These are phyloP conservation scores for Gymnopilus junonius DNA, from an alignment of 768 basidiomycete species.

Conservation along the genomic window DNA sequence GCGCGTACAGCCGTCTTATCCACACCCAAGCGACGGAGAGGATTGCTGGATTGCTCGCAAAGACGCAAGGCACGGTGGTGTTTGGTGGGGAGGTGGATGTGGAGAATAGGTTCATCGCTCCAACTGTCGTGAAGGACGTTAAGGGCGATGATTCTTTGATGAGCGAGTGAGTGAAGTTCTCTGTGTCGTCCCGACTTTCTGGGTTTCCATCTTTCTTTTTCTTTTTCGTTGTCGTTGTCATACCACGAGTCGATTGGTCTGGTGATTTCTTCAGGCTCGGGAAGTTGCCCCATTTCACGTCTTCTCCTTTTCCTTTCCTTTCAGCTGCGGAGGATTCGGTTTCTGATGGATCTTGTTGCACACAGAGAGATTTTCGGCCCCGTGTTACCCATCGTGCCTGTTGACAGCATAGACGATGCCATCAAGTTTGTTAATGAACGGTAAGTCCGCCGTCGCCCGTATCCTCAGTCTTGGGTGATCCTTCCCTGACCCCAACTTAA, in stretches of 20 bases:
- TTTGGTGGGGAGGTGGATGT: slow-evolving; percentile 67
- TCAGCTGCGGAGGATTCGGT: too few species aligned
- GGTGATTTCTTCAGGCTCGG: too few species aligned
- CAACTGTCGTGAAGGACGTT: slow-evolving; percentile 73
- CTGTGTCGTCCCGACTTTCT: not conserved
- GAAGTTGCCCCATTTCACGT: too few species aligned
- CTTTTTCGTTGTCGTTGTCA: not conserved
- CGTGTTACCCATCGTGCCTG: slow-evolving; percentile 72
- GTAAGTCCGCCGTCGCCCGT: slow-evolving; percentile 34
- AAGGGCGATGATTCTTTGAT: slow-evolving; percentile 69
- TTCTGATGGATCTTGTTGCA: too few species aligned
- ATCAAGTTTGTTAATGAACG: slow-evolving; percentile 67
- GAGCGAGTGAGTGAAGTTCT: slow-evolving; percentile 59
- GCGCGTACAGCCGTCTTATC: slow-evolving; percentile 56
- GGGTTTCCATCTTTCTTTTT: not conserved
- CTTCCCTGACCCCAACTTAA: not conserved
- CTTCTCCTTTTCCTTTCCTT: not conserved
- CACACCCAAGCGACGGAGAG: slow-evolving; percentile 51
- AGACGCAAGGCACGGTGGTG: slow-evolving; percentile 66
- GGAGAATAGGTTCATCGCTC: slow-evolving; percentile 66
- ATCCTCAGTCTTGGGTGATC: too few species aligned
- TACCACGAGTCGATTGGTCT: not conserved
- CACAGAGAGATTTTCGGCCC: slow-evolving; percentile 85
- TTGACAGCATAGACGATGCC: slow-evolving; percentile 72
- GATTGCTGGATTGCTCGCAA: slow-evolving; percentile 61